Conservation (phyloP, 73 alveolate genomes). For the Paraurostyla sp. region DNA sequence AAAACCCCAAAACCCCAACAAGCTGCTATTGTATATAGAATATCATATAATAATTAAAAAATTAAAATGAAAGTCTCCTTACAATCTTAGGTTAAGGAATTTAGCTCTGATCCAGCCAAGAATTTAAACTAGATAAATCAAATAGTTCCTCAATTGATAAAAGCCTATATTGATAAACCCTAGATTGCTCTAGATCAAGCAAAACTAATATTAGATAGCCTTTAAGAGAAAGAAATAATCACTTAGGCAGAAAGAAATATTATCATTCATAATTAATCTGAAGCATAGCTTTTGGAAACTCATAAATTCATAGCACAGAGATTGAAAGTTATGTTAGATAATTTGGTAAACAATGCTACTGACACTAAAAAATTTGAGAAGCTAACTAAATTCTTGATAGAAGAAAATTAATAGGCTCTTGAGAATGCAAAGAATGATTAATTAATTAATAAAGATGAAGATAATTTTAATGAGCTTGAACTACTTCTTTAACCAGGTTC, state of each 20-base stretch:
- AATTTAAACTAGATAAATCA: not conserved
- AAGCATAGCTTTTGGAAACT: not conserved
- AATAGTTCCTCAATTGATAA: not conserved
- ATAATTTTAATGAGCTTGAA: not conserved
- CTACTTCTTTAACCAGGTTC: not conserved
- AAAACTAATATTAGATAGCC: not conserved
- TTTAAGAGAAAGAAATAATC: not conserved
- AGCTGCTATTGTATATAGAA: too few relatives aligned
- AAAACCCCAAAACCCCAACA: too few relatives aligned
- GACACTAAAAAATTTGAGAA: not conserved
- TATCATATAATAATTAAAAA: too few relatives aligned
- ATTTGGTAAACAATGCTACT: not conserved
- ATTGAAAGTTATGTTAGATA: slow-evolving; percentile 10
- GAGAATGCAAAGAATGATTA: not conserved
- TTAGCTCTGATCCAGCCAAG: not conserved
- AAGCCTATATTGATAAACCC: not conserved
- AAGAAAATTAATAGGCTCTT: not conserved
- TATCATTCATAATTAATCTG: not conserved
- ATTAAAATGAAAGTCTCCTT: too few relatives aligned
- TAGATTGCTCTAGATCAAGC: not conserved
- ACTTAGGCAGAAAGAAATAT: not conserved
- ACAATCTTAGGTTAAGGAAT: not conserved
- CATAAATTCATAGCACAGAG: not conserved
- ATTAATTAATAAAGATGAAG: not conserved
- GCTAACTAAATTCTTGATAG: not conserved